Evolutionary conservation across 179 eudicot species (phyloP).

Genomic region (Camellia oleifera): DNA sequence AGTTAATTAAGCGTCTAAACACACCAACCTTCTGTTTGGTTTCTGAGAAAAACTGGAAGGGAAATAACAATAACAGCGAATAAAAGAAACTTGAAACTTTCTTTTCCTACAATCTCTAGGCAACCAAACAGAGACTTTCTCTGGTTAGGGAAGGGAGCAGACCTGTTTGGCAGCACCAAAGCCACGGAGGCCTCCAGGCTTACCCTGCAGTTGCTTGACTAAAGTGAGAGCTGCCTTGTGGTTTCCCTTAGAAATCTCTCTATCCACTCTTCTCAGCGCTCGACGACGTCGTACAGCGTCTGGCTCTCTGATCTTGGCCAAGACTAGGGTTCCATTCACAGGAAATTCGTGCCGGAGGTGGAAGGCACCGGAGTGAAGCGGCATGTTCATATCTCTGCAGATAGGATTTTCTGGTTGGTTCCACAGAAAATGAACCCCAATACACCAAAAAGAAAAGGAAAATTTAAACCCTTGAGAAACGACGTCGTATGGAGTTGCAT

Average conservation of each 20-base stretch:
- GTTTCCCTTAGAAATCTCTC: conserved; percentile 22
- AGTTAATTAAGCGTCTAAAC: not conserved
- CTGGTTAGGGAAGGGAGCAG: not conserved
- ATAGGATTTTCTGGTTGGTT: not conserved
- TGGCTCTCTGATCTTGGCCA: conserved; percentile 14
- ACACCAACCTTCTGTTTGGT: not conserved
- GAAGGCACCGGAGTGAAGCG: conserved; percentile 11
- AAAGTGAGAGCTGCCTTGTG: conserved; percentile 37
- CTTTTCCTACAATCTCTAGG: no score
- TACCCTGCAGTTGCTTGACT: conserved; percentile 35
- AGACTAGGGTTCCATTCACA: not conserved
- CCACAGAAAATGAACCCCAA: not conserved
- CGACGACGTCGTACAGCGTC: conserved; percentile 25
- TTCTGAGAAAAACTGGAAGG: not conserved
- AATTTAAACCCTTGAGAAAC: not conserved
- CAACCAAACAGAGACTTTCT: not conserved
- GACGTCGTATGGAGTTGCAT: not conserved
- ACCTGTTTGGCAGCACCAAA: conserved; percentile 50
- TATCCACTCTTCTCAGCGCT: conserved; percentile 35
- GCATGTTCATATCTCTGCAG: conserved; percentile 3
- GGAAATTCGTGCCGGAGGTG: not conserved
- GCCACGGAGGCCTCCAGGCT: conserved; percentile 40
- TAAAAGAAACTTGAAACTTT: not conserved
- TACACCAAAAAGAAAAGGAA: not conserved
- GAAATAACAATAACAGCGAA: not conserved